Percentiles rank a stretch among this genome's conserved stretches.
Evolutionary conservation across 2,329 filamentous ascomycete genomes (phyloP).

Genomic region (Neopestalotiopsis sp.): DNA sequence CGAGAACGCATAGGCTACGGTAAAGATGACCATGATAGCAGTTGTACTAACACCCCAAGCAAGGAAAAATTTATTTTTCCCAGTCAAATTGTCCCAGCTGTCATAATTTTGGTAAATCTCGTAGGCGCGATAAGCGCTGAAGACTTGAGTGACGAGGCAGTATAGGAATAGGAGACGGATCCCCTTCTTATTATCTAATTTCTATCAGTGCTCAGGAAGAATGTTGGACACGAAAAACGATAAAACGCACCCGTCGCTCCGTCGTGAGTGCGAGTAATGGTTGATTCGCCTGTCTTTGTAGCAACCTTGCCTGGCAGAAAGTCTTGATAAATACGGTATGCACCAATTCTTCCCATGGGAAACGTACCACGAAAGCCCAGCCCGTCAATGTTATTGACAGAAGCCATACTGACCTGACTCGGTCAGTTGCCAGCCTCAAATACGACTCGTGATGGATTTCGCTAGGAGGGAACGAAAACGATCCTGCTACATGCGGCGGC

Average conservation of each 20-base stretch:
- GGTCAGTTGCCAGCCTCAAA: neutral
- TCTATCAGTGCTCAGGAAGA: neutral
- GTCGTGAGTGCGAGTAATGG: neutral
- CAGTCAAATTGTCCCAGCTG: neutral
- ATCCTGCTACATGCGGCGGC: neutral
- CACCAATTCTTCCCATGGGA: neutral
- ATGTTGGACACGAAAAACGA: slow-evolving; percentile 1
- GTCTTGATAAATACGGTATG: neutral
- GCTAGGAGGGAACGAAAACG: neutral
- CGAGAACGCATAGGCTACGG: neutral
- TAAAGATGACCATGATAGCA: neutral
- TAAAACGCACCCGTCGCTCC: neutral
- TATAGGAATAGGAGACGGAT: slow-evolving; percentile 3
- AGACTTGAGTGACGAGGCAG: neutral
- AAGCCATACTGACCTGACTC: neutral
- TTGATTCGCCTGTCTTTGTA: neutral
- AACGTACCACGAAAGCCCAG: slow-evolving; percentile 1
- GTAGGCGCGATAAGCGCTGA: neutral
- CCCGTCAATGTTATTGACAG: neutral
- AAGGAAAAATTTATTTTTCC: neutral
- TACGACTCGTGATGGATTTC: neutral
- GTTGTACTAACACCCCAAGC: neutral
- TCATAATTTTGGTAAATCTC: neutral
- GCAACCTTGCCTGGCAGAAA: neutral
- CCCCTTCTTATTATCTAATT: neutral